Evolutionary conservation across 2,329 filamentous ascomycete genomes (phyloP).

Genomic region (Fusarium odoratissimum): DNA sequence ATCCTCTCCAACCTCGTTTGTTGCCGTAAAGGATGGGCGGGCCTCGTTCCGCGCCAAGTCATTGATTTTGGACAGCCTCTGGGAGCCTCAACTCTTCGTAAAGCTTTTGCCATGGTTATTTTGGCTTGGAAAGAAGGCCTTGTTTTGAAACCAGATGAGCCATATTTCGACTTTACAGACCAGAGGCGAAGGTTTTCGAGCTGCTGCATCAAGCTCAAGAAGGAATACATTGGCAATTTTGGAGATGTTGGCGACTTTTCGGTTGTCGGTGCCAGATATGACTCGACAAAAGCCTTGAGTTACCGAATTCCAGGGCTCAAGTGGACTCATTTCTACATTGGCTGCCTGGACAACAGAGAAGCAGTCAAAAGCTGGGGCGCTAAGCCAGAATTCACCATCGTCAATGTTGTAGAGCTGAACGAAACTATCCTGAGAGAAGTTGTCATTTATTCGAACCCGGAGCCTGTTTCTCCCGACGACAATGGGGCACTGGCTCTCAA

Average conservation of each 20-base stretch:
- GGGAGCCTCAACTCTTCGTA: slow-evolving; percentile 66
- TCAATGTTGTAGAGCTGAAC: slow-evolving; percentile 71
- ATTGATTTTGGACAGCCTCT: slow-evolving; percentile 71
- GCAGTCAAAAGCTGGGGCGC: slow-evolving; percentile 62
- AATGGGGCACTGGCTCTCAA: slow-evolving; percentile 59
- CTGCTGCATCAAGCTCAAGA: slow-evolving; percentile 85
- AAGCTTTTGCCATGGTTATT: slow-evolving; percentile 76
- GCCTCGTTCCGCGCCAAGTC: slow-evolving; percentile 73
- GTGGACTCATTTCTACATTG: slow-evolving; percentile 86
- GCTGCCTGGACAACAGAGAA: slow-evolving; percentile 77
- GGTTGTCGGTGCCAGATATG: slow-evolving; percentile 79
- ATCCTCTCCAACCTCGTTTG: slow-evolving; percentile 67
- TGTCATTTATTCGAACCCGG: slow-evolving; percentile 59
- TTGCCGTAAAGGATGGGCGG: slow-evolving; percentile 69
- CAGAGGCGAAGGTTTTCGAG: slow-evolving; percentile 53
- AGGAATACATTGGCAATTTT: slow-evolving; percentile 81
- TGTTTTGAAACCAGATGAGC: slow-evolving; percentile 81
- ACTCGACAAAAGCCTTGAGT: slow-evolving; percentile 69
- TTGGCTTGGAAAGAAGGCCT: slow-evolving; percentile 78
- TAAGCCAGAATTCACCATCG: slow-evolving; percentile 72
- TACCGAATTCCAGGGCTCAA: slow-evolving; percentile 65
- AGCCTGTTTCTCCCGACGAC: slow-evolving; percentile 51
- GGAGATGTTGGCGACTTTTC: slow-evolving; percentile 88
- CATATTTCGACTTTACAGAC: slow-evolving; percentile 74
- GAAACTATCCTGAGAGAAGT: slow-evolving; percentile 63